Base-by-base conservation (phyloP, 2,329 filamentous ascomycete species). In the Penicillium glabrum region DNA sequence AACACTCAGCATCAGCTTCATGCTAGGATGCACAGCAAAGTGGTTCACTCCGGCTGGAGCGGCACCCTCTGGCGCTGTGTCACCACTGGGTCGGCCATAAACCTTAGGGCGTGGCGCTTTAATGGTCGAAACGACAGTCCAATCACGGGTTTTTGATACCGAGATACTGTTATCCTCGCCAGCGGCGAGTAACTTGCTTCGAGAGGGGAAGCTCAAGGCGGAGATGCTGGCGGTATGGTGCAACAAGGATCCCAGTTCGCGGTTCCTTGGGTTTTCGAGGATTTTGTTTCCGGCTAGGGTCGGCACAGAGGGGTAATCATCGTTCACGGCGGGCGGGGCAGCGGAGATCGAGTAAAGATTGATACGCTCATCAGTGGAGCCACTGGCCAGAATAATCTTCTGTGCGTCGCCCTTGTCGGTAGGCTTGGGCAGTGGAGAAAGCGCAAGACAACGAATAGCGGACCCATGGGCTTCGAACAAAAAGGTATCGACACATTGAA, bases 1-100 rank as follows among this genome's bases (percentile, higher is more conserved):
- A 9, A 98, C 92, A 66, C 86, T 96, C 58, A 99, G 86, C 90
- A 98, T 96, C 50, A 99, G 80, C 78, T 97, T 98, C 84, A 96
- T 91, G 73, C 90, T 96, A 0, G 95, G 93, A 72, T 99, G 95
- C 26, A 99, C 89, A 2, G 93, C 91, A 73, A 99, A 96, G 72
- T 93, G 90, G 72, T 96, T 98, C 64, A 98, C 86, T 19, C 95
- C 95, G n/a, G 88, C 85, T 0, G 93, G 93, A 26, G 89, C 86
- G 47, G 87, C 89, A 19, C 91, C 92, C 11, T 88, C 84, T 2
- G 89, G 87, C 8, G 92, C 91, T 19, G 93, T 98, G 73, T 97
- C 93, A 57, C 93, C 93, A 65, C 88, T 93, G 10, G 93, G 93
- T 61, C 93, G 83, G 29, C 91, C 91, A 60, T 85, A 80, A 3